Percentiles rank a stretch among this genome's conserved stretches.
Conservation (phyloP, 768 basidiomycete species). For the Arthromyces matolae region DNA sequence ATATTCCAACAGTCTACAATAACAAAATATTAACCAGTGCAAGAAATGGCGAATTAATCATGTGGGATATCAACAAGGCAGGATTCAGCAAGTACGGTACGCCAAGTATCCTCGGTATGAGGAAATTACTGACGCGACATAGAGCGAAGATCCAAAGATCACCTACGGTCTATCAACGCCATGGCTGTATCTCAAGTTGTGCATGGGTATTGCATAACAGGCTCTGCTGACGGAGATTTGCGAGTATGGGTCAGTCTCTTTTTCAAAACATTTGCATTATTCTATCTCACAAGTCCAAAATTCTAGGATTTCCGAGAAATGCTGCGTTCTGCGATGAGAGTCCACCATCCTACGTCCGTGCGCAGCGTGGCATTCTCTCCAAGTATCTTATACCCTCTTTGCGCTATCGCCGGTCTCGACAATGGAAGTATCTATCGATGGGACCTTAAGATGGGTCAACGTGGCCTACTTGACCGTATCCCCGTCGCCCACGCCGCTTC, state of each 20-base stretch:
- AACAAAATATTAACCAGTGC: conserved; percentile 80
- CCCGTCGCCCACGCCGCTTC: conserved; percentile 71
- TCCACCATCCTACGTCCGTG: conserved; percentile 67
- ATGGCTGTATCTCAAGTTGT: conserved; percentile 65
- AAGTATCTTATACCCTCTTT: conserved; percentile 57
- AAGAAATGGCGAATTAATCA: conserved; percentile 75
- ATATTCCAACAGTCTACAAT: conserved; percentile 48
- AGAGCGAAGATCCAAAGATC: conserved; percentile 68
- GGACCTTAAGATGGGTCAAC: conserved; percentile 77
- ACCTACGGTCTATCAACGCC: conserved; percentile 68
- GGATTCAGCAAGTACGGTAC: conserved; percentile 69
- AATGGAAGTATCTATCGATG: conserved; percentile 72
- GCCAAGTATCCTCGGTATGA: conserved; percentile 17
- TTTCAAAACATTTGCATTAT: not conserved
- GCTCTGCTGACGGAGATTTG: conserved; percentile 76
- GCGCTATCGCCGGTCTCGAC: conserved; percentile 65
- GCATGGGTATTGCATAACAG: conserved; percentile 72
- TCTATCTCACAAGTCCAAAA: not conserved
- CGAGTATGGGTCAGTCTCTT: conserved; percentile 67
- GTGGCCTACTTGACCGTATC: conserved; percentile 67
- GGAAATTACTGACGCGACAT: conserved; percentile 1
- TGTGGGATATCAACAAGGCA: conserved; percentile 75
- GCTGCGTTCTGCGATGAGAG: conserved; percentile 62
- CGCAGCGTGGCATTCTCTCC: conserved; percentile 71
- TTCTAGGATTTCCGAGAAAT: conserved; percentile 70